These are phyloP conservation scores for Mercurialis annua DNA, from an alignment of 345 rosid species.

Conservation along the genomic window DNA sequence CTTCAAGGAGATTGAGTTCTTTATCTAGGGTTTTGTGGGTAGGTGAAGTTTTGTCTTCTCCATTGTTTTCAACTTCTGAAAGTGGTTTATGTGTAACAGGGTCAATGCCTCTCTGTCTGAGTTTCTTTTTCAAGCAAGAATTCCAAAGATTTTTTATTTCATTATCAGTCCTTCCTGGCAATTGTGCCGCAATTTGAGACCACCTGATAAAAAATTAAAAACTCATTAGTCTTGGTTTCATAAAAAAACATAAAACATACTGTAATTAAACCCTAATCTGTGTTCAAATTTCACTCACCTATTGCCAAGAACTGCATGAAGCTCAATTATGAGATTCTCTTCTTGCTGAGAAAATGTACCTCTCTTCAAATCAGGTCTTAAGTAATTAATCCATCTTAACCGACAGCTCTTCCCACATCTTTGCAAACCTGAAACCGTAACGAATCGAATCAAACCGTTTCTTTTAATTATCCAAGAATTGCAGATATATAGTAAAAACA, in stretches of 20 bases:
- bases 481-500: neutral
- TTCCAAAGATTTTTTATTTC: slow-evolving; percentile 38
- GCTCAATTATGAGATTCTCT: slow-evolving; percentile 83
- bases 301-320: slow-evolving; percentile 88
- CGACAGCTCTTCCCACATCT: slow-evolving; percentile 99
- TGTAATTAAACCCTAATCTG: too few relatives aligned
- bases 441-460: neutral
- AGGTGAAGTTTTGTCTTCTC: slow-evolving; percentile 40
- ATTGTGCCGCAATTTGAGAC: slow-evolving; percentile 38
- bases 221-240: neutral
- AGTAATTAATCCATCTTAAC: slow-evolving; percentile 90
- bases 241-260: too few relatives aligned
- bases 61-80: slow-evolving; percentile 45
- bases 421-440: slow-evolving; percentile 56
- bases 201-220: slow-evolving; percentile 20
- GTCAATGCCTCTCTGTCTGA: slow-evolving; percentile 34
- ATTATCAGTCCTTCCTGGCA: slow-evolving; percentile 37
- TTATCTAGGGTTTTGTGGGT: slow-evolving; percentile 20
- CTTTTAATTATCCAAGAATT: neutral
- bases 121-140: slow-evolving; percentile 36
- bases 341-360: slow-evolving; percentile 93
- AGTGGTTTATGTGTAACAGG: slow-evolving; percentile 35
- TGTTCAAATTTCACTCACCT: slow-evolving; percentile 41
- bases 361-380: slow-evolving; percentile 96
- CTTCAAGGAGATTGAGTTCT: slow-evolving; percentile 28